These are phyloP conservation scores for Sclerotinia glacialis DNA, from an alignment of 2,329 filamentous ascomycete species.

Conservation along the genomic window DNA sequence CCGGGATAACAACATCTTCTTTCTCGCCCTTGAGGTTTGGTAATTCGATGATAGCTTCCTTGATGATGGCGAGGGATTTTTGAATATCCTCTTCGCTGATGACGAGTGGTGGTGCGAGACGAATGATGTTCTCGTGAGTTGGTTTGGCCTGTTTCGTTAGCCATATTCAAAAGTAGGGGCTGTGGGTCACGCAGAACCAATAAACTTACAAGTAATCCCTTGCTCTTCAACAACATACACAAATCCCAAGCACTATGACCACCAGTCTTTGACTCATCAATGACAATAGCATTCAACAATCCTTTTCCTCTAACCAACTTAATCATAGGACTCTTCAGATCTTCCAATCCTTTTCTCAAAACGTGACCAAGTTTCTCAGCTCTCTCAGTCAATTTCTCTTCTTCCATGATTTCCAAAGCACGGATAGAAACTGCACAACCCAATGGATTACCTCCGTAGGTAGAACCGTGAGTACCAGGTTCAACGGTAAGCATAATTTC, in stretches of 20 bases:
- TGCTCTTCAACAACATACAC: slow-evolving; percentile 91
- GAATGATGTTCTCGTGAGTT: slow-evolving; percentile 97
- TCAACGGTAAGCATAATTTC: slow-evolving; percentile 96
- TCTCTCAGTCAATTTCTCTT: slow-evolving; percentile 81
- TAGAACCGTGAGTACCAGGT: slow-evolving; percentile 94
- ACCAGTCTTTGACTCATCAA: slow-evolving; percentile 82
- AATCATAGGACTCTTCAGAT: slow-evolving; percentile 78
- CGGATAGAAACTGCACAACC: slow-evolving; percentile 95
- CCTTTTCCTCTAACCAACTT: slow-evolving; percentile 85
- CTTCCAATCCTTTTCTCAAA: slow-evolving; percentile 75
- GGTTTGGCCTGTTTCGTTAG: slow-evolving; percentile 75
- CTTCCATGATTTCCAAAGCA: slow-evolving; percentile 87
- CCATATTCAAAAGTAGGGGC: background rate
- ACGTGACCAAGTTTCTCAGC: slow-evolving; percentile 77
- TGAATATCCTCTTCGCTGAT: slow-evolving; percentile 86
- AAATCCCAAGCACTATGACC: slow-evolving; percentile 94
- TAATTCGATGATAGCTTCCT: slow-evolving; percentile 76
- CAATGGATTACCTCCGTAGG: slow-evolving; percentile 96
- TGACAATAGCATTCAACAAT: slow-evolving; percentile 90
- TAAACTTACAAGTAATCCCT: slow-evolving; percentile 78
- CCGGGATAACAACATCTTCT: slow-evolving; percentile 55
- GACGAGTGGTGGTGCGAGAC: slow-evolving; percentile 91
- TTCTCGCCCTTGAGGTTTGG: slow-evolving; percentile 61
- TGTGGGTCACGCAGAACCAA: background rate
- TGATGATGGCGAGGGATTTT: slow-evolving; percentile 74